Percentiles rank a stretch among this genome's conserved stretches.
Conservation (phyloP, 495 filamentous ascomycete genomes). For the Penicillium fimorum region DNA sequence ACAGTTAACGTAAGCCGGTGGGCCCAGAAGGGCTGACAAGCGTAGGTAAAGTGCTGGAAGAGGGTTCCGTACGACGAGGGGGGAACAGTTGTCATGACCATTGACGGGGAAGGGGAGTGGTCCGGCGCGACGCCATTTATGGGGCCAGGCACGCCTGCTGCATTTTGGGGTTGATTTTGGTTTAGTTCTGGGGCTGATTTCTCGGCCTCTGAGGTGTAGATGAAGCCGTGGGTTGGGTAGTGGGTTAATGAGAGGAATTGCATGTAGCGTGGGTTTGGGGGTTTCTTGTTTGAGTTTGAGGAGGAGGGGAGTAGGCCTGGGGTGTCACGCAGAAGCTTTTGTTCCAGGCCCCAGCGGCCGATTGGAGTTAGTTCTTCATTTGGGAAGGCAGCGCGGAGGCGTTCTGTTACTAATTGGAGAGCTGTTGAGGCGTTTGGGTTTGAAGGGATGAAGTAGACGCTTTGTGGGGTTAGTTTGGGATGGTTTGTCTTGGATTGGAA, state of each 20-base stretch:
- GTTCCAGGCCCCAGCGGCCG: constrained; percentile 44
- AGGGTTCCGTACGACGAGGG: constrained; percentile 32
- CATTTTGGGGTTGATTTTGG: background rate
- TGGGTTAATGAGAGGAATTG: constrained; percentile 46
- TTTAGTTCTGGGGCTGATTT: constrained; percentile 14
- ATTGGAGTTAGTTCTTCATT: constrained; percentile 39
- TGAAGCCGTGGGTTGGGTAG: constrained; percentile 43
- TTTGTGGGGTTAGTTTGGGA: constrained; percentile 16
- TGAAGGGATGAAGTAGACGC: constrained; percentile 49
- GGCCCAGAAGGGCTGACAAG: constrained; percentile 48
- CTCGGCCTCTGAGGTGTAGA: constrained; percentile 43
- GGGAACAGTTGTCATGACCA: constrained; percentile 46
- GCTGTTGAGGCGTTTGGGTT: constrained; percentile 42
- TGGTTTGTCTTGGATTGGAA: background rate
- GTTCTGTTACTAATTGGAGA: constrained; percentile 37
- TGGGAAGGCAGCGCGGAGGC: constrained; percentile 38
- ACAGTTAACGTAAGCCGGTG: constrained; percentile 43
- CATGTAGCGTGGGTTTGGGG: constrained; percentile 39
- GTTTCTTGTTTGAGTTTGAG: constrained; percentile 24
- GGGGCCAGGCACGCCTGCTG: background rate
- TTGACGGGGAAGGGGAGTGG: constrained; percentile 15
- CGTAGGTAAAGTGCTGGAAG: constrained; percentile 46
- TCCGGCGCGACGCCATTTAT: constrained; percentile 1
- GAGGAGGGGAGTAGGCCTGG: constrained; percentile 41
- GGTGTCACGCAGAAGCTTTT: constrained; percentile 49